phyloP scores from a whole-genome alignment of 1,139 yeast species.

The Saccharomyces hybrid region DNA sequence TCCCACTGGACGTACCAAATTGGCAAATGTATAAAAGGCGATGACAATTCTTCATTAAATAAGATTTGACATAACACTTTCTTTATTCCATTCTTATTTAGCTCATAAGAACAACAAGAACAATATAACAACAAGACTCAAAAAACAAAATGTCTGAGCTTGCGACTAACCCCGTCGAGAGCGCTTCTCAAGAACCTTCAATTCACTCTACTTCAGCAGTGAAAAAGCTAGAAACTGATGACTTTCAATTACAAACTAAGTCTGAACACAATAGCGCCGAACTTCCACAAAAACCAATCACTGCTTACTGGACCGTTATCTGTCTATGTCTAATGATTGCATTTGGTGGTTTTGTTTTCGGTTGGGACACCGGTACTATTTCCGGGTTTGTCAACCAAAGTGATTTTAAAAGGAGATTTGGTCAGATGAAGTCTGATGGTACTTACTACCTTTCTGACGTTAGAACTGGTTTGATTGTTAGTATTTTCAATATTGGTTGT shows the following conservation, averaged over 20 bases:
- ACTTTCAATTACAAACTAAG: too few relatives aligned
- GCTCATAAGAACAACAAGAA: not conserved
- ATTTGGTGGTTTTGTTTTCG: slow-evolving; percentile 61
- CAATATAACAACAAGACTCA: not conserved
- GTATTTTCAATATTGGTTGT: too few relatives aligned
- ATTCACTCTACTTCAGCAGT: not conserved
- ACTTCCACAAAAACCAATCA: slow-evolving; percentile 37
- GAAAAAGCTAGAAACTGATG: not conserved
- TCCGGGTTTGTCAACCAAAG: slow-evolving; percentile 68
- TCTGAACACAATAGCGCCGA: slow-evolving; percentile 5
- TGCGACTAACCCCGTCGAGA: not conserved
- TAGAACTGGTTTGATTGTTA: too few relatives aligned
- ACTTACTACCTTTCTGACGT: too few relatives aligned
- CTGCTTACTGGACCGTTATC: slow-evolving; percentile 33
- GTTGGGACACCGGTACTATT: slow-evolving; percentile 73
- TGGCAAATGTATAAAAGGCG: not conserved
- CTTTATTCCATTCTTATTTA: not conserved
- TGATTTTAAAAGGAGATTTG: slow-evolving; percentile 45
- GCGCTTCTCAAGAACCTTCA: not conserved
- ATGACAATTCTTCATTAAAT: not conserved
- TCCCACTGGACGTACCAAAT: not conserved
- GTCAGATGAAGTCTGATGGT: slow-evolving; percentile 39
- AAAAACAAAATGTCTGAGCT: not conserved
- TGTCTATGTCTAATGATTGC: slow-evolving; percentile 41
- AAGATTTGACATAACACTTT: not conserved